Conservation (phyloP, 768 basidiomycete genomes). For the Termitomyces eurrhizus region DNA sequence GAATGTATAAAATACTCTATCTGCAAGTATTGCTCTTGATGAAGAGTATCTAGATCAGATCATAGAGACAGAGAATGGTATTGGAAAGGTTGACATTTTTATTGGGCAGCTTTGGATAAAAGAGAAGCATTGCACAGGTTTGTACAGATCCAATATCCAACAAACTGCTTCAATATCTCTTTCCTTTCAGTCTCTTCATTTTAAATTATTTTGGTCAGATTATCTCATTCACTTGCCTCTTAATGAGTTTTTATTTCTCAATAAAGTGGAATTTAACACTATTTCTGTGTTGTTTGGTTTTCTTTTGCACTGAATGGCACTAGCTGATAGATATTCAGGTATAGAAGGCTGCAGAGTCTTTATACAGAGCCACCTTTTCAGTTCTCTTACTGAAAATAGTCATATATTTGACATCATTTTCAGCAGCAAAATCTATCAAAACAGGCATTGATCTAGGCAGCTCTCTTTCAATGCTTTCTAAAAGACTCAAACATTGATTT, state of each 20-base stretch:
- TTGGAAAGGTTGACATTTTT: constrained; percentile 82
- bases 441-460: no score
- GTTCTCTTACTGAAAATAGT: no score
- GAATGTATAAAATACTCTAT: constrained; percentile 76
- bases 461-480: no score
- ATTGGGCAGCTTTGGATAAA: constrained; percentile 82
- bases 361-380: no score
- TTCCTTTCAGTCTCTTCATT: constrained; percentile 11
- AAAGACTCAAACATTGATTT: no score
- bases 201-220: constrained; percentile 93
- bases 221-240: constrained; percentile 73
- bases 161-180: not conserved
- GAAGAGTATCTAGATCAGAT: constrained; percentile 74
- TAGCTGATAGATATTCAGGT: no score
- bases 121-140: constrained; percentile 65
- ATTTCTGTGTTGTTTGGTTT: constrained; percentile 90
- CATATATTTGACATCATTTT: no score
- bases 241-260: constrained; percentile 44
- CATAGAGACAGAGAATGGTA: constrained; percentile 76
- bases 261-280: constrained; percentile 98
- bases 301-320: no score
- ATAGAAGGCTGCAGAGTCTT: no score
- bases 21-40: constrained; percentile 80
- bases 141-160: not conserved
- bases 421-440: no score